These are phyloP conservation scores for Grosmannia serpens DNA, from an alignment of 2,329 filamentous ascomycete genomes.

Conservation along the genomic window DNA sequence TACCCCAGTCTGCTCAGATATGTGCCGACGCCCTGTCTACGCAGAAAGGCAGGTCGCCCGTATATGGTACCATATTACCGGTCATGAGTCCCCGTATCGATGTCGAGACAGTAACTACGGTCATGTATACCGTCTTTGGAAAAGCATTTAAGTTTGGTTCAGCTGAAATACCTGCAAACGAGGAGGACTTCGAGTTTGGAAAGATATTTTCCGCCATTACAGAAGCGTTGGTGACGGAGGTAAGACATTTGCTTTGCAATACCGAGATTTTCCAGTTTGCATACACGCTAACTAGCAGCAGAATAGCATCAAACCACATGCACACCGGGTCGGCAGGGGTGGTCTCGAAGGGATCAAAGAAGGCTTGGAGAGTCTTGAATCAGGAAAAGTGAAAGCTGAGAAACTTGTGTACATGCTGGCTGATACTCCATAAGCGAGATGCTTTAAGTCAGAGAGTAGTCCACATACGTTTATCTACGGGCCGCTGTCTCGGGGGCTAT, in stretches of 20 bases:
- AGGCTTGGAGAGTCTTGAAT: conserved; percentile 17
- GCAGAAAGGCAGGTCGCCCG: not conserved
- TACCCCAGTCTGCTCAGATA: conserved; percentile 19
- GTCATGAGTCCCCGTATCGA: conserved; percentile 18
- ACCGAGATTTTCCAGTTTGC: not conserved
- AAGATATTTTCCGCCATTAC: conserved; percentile 9
- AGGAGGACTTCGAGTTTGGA: conserved; percentile 4
- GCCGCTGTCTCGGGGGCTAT: too few relatives aligned
- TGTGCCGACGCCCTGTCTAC: conserved; percentile 17
- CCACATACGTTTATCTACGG: too few relatives aligned
- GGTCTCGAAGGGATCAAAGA: conserved; percentile 17
- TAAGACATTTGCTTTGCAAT: not conserved
- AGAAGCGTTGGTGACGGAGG: conserved; percentile 19
- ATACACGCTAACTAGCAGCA: not conserved
- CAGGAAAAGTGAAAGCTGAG: conserved; percentile 21
- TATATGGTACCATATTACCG: not conserved
- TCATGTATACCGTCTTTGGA: conserved; percentile 8
- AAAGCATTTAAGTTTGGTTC: not conserved
- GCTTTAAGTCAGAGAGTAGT: not conserved
- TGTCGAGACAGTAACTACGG: not conserved
- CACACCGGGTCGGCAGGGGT: conserved; percentile 15
- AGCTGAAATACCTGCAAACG: not conserved
- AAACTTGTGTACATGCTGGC: conserved; percentile 24
- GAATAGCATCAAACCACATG: conserved; percentile 10
- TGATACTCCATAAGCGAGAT: conserved; percentile 15